Percentiles rank a stretch among this genome's conserved stretches.
Conservation (phyloP, 805 yeast species). For the Wickerhamomyces mucosus region DNA sequence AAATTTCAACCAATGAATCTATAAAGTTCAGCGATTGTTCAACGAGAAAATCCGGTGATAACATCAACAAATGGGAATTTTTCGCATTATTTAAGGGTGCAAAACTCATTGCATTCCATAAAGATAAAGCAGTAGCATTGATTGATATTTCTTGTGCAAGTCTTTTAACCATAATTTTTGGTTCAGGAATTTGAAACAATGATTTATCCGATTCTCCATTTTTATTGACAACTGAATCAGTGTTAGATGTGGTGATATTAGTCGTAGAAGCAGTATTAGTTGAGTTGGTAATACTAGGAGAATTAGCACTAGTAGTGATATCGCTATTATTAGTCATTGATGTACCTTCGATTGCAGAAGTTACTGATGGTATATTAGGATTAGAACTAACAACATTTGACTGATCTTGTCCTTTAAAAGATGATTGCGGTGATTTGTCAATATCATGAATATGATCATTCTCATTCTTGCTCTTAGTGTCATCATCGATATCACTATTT, state of each 20-base stretch:
- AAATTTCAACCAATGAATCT: constrained; percentile 31
- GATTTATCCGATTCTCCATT: constrained; percentile 3
- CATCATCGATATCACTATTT: no score
- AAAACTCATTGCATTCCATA: constrained; percentile 51
- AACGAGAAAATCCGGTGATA: constrained; percentile 24
- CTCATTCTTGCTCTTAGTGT: no score
- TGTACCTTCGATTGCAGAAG: not conserved
- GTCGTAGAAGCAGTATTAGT: no score
- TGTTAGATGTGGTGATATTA: no score
- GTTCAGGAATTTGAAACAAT: constrained; percentile 27
- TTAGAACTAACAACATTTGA: not conserved
- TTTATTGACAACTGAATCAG: no score
- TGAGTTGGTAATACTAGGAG: no score
- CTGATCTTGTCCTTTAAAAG: not conserved
- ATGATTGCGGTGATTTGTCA: not conserved
- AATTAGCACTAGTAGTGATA: no score
- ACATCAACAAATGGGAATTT: constrained; percentile 40
- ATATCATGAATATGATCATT: not conserved
- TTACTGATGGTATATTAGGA: no score
- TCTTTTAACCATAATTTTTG: constrained; percentile 26
- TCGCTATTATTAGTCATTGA: no score
- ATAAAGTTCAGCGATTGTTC: constrained; percentile 28
- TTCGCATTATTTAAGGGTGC: constrained; percentile 43
- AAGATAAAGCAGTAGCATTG: constrained; percentile 37
- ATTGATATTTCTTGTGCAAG: constrained; percentile 31